A percentile compares a stretch with the other conserved stretches of the same genome.
Conservation (phyloP, 495 filamentous ascomycete species). For the Lindgomyces ingoldianus region DNA sequence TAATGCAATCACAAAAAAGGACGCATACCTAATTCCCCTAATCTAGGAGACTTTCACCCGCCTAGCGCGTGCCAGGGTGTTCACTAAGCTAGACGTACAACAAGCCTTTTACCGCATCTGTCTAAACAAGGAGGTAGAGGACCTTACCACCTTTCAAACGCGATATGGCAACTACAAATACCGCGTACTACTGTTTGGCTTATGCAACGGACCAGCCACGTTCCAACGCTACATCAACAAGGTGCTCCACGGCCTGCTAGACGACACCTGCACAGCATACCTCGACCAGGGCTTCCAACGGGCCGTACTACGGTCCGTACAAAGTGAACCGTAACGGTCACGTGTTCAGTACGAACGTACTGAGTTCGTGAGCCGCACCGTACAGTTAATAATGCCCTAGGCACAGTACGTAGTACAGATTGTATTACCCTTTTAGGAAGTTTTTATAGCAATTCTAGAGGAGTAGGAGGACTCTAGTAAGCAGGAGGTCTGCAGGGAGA, state of each 20-base stretch:
- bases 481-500: too few species aligned
- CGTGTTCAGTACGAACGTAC: too few species aligned
- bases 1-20: constrained; percentile 49
- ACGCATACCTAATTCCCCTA: constrained; percentile 50
- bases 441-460: too few species aligned
- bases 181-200: constrained; percentile 42
- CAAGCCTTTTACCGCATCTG: constrained; percentile 29
- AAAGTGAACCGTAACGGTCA: too few species aligned
- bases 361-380: too few species aligned
- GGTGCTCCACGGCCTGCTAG: constrained; percentile 32
- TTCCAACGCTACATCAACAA: constrained; percentile 45
- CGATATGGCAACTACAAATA: constrained; percentile 42
- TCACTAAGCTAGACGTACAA: constrained; percentile 51
- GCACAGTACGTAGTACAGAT: too few species aligned
- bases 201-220: constrained; percentile 35
- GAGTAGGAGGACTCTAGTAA: too few species aligned
- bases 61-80: constrained; percentile 42
- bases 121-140: constrained; percentile 32
- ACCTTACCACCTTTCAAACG: constrained; percentile 42
- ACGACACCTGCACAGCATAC: constrained; percentile 40
- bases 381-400: too few species aligned
- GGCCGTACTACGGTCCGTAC: too few species aligned
- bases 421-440: too few species aligned
- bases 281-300: too few species aligned
- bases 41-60: constrained; percentile 50